Percentiles rank a stretch among this genome's conserved stretches.
phyloP scores from a whole-genome alignment of 192 early-diverging fungal species.

The Cetraspora pellucida region DNA sequence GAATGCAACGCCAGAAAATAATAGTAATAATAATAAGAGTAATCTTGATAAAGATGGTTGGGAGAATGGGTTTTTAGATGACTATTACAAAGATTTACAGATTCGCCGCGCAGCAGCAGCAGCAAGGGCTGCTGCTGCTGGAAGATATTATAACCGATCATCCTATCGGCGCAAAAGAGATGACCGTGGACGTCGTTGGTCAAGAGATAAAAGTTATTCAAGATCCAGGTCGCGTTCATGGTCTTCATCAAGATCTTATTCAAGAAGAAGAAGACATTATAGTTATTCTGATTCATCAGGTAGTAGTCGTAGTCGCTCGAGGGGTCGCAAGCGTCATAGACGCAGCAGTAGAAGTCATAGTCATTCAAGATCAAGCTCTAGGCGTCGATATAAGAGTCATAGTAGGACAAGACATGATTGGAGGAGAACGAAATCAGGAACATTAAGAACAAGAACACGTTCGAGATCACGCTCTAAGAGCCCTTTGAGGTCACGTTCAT shows the following conservation, averaged over 20 bases:
- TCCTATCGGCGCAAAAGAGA: constrained; percentile 10
- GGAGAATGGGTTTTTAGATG: constrained; percentile 32
- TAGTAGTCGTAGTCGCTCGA: constrained; percentile 22
- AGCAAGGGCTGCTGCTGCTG: constrained; percentile 6
- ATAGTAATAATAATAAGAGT: not conserved
- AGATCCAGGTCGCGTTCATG: constrained; percentile 21
- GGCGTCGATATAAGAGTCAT: constrained; percentile 20
- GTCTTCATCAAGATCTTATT: constrained; percentile 11
- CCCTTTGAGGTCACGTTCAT: constrained; percentile 4
- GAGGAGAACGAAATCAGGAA: not conserved
- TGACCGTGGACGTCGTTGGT: constrained; percentile 19
- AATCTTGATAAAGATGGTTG: constrained; percentile 32
- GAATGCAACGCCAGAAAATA: not conserved
- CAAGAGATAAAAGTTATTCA: constrained; percentile 27
- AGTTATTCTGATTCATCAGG: constrained; percentile 32
- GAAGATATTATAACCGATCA: constrained; percentile 6
- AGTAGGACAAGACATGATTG: constrained; percentile 19
- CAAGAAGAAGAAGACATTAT: constrained; percentile 3
- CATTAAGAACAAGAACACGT: not conserved
- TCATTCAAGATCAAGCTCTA: constrained; percentile 23
- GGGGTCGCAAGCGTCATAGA: constrained; percentile 16
- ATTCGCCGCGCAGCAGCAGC: constrained; percentile 7
- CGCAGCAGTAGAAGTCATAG: constrained; percentile 21
- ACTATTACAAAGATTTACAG: constrained; percentile 30
- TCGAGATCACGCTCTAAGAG: constrained; percentile 20